Evolutionary conservation across 2,329 filamentous ascomycete species (phyloP), one percentile per base, ranked within the genome.

Genomic region (Tolypocladium sp.): DNA sequence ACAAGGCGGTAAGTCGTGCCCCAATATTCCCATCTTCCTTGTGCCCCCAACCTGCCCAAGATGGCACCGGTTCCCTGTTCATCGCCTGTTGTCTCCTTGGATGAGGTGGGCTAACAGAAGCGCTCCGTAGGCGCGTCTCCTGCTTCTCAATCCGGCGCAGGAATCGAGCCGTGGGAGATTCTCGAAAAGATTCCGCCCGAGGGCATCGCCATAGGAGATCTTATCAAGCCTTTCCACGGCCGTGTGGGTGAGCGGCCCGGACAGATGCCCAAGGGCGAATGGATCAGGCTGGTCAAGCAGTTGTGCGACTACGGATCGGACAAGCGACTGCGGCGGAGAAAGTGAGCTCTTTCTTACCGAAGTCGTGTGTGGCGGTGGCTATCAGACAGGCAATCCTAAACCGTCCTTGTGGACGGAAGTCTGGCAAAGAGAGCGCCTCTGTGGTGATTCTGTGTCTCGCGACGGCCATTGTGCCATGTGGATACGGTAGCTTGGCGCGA

Each of bases 211-310:
- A 81, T 86, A 55, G 74, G 75, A 17, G 75, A 77, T 17, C 73
- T 88, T 9, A 76, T 86, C 59, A 79, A 77, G 62, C 71, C 74
- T 44, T 87, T 87, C 68, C 71, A 77, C 27, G 73, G 73, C 33
- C 80, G 84, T 30, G 74, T 87, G 15, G 79, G 78, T 27, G 79
- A 81, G 27, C 73, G 75, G 8, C 77, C 79, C 6, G 77, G 79
- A 5, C 76, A 79, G 65, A 83, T 82, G 68, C 73, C 74, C 4
- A 80, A 79, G 63, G 71, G 73, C 40, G 79, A 83, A 33, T 88
- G 84, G 79, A 81, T 88, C 61, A 74, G 76, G 58, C 68, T 87
- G 59, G 83, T 88, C 15, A 84, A 81, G 69, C 76, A 78, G 41
- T 75, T 82, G 42, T 79, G 81, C 1, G 73, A 76, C 17, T 85